Conservation (phyloP, 129 eudicot species). For the Escallonia rubra region DNA sequence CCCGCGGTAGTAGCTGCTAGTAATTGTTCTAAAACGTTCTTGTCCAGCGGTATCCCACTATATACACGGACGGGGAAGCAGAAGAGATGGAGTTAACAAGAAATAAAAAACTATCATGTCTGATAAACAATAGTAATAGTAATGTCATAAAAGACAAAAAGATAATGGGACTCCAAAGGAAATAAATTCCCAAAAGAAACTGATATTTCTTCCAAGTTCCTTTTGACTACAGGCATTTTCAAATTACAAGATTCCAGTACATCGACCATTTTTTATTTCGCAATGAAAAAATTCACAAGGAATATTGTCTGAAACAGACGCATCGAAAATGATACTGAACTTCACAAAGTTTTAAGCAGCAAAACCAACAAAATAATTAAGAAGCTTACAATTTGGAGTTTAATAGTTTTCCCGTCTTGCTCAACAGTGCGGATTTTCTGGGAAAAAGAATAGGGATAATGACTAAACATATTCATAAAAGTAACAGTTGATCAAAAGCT, state of each 20-base stretch:
- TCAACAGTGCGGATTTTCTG: slow-evolving; percentile 99
- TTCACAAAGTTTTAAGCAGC: background rate
- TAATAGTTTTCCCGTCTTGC: slow-evolving; percentile 94
- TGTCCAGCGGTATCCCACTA: slow-evolving; percentile 99
- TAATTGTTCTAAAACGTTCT: slow-evolving; percentile 95
- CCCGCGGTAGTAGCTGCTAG: slow-evolving; percentile 98
- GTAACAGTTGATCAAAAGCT: background rate
- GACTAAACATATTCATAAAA: background rate
- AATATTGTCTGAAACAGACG: background rate
- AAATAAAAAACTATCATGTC: too few relatives aligned
- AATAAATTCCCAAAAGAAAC: too few relatives aligned
- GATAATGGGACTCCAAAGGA: too few relatives aligned
- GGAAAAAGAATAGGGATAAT: background rate
- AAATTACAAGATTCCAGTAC: too few relatives aligned
- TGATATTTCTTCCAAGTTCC: too few relatives aligned
- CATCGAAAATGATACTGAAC: background rate
- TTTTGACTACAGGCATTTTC: too few relatives aligned
- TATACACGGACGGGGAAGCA: background rate
- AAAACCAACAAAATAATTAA: background rate
- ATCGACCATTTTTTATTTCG: too few relatives aligned
- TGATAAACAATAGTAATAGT: too few relatives aligned
- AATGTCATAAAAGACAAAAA: background rate
- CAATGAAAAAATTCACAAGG: too few relatives aligned
- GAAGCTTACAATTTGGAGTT: slow-evolving; percentile 89
- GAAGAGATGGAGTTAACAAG: background rate